Evolutionary conservation across 1,139 yeast genomes (phyloP).

Genomic region (Candida sp.): DNA sequence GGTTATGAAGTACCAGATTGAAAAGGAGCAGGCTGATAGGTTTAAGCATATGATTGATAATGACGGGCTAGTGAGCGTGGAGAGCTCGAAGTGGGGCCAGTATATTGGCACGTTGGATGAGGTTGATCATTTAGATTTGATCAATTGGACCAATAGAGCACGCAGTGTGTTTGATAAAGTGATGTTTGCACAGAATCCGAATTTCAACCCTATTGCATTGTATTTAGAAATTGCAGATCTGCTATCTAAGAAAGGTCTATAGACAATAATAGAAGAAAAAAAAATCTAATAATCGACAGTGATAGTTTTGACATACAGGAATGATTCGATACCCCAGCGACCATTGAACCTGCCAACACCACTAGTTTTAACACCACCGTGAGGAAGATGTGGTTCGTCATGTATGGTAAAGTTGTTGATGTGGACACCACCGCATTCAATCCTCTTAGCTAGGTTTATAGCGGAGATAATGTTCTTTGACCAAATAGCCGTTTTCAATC

Average conservation of each 20-base stretch:
- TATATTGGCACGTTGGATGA: constrained; percentile 78
- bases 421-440: constrained; percentile 56
- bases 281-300: constrained; percentile 21
- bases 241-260: constrained; percentile 68
- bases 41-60: constrained; percentile 43
- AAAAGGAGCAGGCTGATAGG: constrained; percentile 10
- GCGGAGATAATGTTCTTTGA: constrained; percentile 45
- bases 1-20: constrained; percentile 45
- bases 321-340: constrained; percentile 54
- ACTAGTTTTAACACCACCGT: constrained; percentile 58
- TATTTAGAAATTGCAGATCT: constrained; percentile 77
- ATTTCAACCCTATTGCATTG: constrained; percentile 74
- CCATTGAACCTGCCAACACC: constrained; percentile 59
- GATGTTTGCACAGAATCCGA: constrained; percentile 37
- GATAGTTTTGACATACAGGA: constrained; percentile 24
- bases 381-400: constrained; percentile 57
- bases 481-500: constrained; percentile 64
- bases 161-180: constrained; percentile 39
- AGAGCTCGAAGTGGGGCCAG: constrained; percentile 83
- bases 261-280: constrained; percentile 10
- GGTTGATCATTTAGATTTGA: constrained; percentile 86
- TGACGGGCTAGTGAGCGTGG: constrained; percentile 86
- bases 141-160: constrained; percentile 76
- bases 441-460: constrained; percentile 33
- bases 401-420: constrained; percentile 51